These are phyloP conservation scores for Epichloe glyceriae DNA, from an alignment of 2,329 filamentous ascomycete species.

Conservation along the genomic window DNA sequence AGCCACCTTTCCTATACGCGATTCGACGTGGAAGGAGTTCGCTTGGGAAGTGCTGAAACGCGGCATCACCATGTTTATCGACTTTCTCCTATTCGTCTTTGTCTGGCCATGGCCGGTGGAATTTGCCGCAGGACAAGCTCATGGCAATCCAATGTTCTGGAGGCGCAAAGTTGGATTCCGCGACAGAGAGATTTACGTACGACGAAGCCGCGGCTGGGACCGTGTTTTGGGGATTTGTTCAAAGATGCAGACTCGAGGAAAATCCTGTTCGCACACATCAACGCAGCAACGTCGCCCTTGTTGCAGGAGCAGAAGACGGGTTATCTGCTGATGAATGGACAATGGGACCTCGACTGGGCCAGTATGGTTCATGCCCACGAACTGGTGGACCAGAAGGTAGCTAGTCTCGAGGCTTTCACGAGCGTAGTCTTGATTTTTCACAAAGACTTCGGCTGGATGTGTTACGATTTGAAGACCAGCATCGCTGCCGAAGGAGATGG, in stretches of 20 bases:
- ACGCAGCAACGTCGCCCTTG: constrained; percentile 55
- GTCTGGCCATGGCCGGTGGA: constrained; percentile 62
- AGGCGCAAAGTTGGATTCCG: constrained; percentile 62
- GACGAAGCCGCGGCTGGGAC: constrained; percentile 65
- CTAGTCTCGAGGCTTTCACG: constrained; percentile 53
- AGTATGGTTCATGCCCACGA: constrained; percentile 63
- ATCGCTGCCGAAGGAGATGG: constrained; percentile 44
- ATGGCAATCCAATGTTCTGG: constrained; percentile 57
- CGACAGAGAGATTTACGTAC: constrained; percentile 68
- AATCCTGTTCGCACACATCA: constrained; percentile 48
- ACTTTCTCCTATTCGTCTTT: constrained; percentile 56
- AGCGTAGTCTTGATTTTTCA: constrained; percentile 58
- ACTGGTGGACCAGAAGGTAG: constrained; percentile 50
- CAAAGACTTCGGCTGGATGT: constrained; percentile 54
- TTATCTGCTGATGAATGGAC: constrained; percentile 69
- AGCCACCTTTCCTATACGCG: constrained; percentile 47
- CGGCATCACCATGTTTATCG: constrained; percentile 54
- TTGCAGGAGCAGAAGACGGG: constrained; percentile 68
- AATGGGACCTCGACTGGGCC: constrained; percentile 81
- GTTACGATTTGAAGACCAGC: constrained; percentile 45
- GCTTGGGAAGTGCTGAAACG: constrained; percentile 44
- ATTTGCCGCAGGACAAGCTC: constrained; percentile 49
- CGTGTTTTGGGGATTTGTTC: constrained; percentile 41
- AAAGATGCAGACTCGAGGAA: constrained; percentile 36
- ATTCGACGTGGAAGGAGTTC: constrained; percentile 44